phyloP scores from a whole-genome alignment of 1,284 basidiomycete species.

The Ustilago esculenta region DNA sequence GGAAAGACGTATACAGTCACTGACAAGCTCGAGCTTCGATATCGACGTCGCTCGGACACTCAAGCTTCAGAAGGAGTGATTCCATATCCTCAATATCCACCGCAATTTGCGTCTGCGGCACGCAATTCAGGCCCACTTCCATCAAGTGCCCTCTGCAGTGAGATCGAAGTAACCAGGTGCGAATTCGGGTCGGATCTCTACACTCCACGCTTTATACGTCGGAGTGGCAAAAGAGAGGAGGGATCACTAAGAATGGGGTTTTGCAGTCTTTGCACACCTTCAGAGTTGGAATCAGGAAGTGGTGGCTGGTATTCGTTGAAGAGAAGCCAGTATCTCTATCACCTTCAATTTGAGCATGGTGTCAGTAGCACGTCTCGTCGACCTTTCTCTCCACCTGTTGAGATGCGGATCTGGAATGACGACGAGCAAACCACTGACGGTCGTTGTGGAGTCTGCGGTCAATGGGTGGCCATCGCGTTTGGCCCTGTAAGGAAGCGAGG shows the following conservation, averaged over 20 bases:
- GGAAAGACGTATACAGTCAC: no score
- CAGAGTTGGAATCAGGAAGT: no score
- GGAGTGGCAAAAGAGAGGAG: neutral
- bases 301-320: no score
- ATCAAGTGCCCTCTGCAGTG: neutral
- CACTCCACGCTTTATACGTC: neutral
- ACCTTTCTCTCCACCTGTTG: neutral
- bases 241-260: neutral
- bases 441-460: neutral
- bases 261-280: neutral
- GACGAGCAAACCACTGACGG: neutral
- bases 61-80: no score
- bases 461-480: neutral
- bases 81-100: neutral
- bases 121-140: neutral
- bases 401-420: neutral
- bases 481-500: neutral
- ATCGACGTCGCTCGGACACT: no score
- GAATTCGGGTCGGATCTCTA: neutral
- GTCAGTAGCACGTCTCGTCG: neutral
- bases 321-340: neutral
- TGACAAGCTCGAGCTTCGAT: no score
- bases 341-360: neutral
- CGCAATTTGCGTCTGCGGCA: neutral
- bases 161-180: neutral